Evolutionary conservation across 1,139 yeast species (phyloP).

Genomic region (Saccharomycopsis phalli): DNA sequence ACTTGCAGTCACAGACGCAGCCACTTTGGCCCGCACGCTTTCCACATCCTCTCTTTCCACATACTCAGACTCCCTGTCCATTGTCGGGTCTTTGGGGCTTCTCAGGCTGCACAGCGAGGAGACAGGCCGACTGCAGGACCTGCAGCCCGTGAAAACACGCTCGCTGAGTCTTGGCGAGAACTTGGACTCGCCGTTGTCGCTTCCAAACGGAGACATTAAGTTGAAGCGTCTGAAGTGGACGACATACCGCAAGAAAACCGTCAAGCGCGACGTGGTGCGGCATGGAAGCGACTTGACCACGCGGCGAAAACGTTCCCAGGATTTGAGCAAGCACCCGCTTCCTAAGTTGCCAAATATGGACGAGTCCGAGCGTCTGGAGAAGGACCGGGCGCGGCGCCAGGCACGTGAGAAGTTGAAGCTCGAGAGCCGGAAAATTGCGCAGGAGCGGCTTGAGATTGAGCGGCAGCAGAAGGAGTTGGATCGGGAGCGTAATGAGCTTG

Average conservation of each 20-base stretch:
- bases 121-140: not conserved
- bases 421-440: constrained; percentile 11
- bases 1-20: constrained; percentile 63
- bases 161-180: constrained; percentile 7
- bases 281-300: constrained; percentile 1
- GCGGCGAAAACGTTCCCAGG: constrained; percentile 18
- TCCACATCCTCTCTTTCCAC: constrained; percentile 52
- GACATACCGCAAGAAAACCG: constrained; percentile 28
- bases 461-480: constrained; percentile 9
- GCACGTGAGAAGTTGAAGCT: constrained; percentile 11
- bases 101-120: not conserved
- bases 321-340: constrained; percentile 18
- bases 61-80: constrained; percentile 18
- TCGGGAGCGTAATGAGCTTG: constrained; percentile 17
- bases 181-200: constrained; percentile 21
- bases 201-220: constrained; percentile 24
- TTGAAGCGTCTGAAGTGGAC: constrained; percentile 31
- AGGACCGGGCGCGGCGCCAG: constrained; percentile 1
- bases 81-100: not conserved
- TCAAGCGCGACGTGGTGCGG: constrained; percentile 19
- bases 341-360: constrained; percentile 12
- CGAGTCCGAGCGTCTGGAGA: constrained; percentile 2
- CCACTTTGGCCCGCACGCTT: constrained; percentile 63
- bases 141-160: constrained; percentile 6
- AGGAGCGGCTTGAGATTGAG: constrained; percentile 14